Base-by-base conservation (phyloP, 352 stramenopile species). In the Phytophthora meadii region DNA sequence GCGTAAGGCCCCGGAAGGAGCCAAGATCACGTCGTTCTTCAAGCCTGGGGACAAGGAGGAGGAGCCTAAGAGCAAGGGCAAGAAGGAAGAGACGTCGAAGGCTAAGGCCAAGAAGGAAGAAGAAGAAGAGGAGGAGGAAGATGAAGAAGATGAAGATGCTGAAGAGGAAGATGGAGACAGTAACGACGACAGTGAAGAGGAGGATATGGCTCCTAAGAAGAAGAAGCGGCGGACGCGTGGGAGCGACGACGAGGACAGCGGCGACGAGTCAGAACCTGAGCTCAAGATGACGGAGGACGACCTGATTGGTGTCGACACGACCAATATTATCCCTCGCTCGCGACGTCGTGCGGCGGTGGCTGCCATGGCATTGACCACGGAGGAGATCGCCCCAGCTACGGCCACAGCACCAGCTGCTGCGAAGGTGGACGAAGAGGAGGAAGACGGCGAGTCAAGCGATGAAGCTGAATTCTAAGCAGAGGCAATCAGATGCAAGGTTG, bases 231-330 rank as follows among this genome's bases (percentile, higher is more conserved):
- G 81, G 75, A 87, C 78, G 62, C 74, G 69, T 9, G 80, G 81
- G 45, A 81, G 80, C 48, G 84, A 90, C 42, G 79, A 79, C 27
- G 85, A 82, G 9, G 80, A 81, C 47, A 78, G 83, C 24, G 81
- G 79, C 22, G 76, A 81, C 40, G 82, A 87, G 49, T 91, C 84
- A 51, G 87, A 94, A 42, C 63, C 76, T 1, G 79, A 93, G 47
- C 73, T 95, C 46, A 95, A 92, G 72, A 76, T 95, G 56, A 95
- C 90, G 60, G 81, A 93, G 41, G 87, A 95, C 77, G 87, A 95
- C 58, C 87, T 94, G 9, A 76, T 94, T 28, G 87, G 82, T 12
- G 75, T 95, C 40, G 87, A 95, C 70, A 89, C 87, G 67, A 81
- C 82, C 54, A 94, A 94, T 69, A 95, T 95, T 62, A 95, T 95